Percentiles rank a stretch among this genome's conserved stretches.
phyloP scores from a whole-genome alignment of 495 filamentous ascomycete genomes.

The Aspergillus diversus region DNA sequence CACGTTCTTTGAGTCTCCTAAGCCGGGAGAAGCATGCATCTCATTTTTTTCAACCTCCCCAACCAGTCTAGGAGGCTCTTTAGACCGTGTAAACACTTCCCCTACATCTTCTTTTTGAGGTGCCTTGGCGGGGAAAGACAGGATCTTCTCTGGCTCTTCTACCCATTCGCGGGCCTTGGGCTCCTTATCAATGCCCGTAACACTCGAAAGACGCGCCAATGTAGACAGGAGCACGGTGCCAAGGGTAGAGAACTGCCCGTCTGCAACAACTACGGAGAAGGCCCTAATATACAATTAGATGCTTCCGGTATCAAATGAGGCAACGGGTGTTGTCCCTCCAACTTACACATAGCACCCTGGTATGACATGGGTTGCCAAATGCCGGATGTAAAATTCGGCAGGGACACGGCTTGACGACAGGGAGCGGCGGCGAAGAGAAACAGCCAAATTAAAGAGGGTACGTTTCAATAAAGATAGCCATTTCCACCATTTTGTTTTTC shows the following conservation, averaged over 20 bases:
- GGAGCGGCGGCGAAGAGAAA: conserved; percentile 35
- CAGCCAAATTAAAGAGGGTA: conserved; percentile 54
- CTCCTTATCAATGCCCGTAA: conserved; percentile 40
- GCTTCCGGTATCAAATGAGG: neutral
- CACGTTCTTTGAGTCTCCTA: neutral
- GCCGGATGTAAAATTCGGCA: conserved; percentile 26
- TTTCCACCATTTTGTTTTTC: conserved; percentile 72
- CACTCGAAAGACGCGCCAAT: conserved; percentile 60
- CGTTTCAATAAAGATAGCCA: conserved; percentile 68
- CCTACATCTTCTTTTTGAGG: conserved; percentile 36
- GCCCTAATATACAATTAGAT: conserved; percentile 42
- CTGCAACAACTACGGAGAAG: conserved; percentile 71
- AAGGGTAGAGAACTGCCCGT: conserved; percentile 76
- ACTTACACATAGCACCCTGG: conserved; percentile 53
- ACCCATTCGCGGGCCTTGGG: conserved; percentile 16
- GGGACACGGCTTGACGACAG: neutral
- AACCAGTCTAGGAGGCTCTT: neutral
- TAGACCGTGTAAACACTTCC: conserved; percentile 33
- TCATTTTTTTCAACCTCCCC: neutral
- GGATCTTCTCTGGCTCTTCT: neutral
- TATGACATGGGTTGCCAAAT: conserved; percentile 40
- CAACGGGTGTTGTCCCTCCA: neutral
- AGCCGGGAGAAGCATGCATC: neutral
- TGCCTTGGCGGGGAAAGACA: neutral
- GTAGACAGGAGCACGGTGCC: conserved; percentile 73